A percentile compares a stretch with the other conserved stretches of the same genome.
Conservation (phyloP, 164 flowering plant species). For the Tetrastigma voinierianum region DNA sequence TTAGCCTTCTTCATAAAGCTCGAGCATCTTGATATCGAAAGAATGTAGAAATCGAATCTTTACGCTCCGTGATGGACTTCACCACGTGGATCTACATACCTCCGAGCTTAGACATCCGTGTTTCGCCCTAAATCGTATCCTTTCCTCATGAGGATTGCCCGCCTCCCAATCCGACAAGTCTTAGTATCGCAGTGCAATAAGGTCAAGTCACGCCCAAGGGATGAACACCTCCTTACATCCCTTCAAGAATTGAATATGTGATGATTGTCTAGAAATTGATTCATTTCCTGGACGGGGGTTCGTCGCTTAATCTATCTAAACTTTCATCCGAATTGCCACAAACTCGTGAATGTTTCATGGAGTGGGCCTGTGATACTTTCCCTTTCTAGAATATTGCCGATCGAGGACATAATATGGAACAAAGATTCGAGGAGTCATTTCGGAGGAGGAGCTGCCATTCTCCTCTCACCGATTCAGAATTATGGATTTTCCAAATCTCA, state of each 20-base stretch:
- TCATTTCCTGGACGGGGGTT: constrained; percentile 16
- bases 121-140: too few species aligned
- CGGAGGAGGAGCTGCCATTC: constrained; percentile 19
- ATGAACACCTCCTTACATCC: too few species aligned
- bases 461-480: background rate
- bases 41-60: too few species aligned
- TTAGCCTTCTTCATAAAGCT: too few species aligned
- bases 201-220: constrained; percentile 15
- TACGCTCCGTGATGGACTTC: too few species aligned
- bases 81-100: too few species aligned
- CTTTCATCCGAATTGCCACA: background rate
- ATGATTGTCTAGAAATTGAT: constrained; percentile 6
- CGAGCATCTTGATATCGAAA: fast-evolving
- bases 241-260: background rate
- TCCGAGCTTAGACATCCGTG: fast-evolving
- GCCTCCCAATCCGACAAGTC: background rate
- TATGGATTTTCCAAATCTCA: background rate
- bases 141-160: constrained; percentile 12
- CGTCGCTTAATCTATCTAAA: constrained; percentile 11
- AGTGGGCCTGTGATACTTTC: constrained; percentile 5
- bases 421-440: constrained; percentile 6
- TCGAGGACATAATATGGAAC: too few species aligned
- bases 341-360: background rate
- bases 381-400: background rate
- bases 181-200: constrained; percentile 8